Evolutionary conservation across 2,329 filamentous ascomycete species (phyloP).

Genomic region (Pezizomycotina sp.): DNA sequence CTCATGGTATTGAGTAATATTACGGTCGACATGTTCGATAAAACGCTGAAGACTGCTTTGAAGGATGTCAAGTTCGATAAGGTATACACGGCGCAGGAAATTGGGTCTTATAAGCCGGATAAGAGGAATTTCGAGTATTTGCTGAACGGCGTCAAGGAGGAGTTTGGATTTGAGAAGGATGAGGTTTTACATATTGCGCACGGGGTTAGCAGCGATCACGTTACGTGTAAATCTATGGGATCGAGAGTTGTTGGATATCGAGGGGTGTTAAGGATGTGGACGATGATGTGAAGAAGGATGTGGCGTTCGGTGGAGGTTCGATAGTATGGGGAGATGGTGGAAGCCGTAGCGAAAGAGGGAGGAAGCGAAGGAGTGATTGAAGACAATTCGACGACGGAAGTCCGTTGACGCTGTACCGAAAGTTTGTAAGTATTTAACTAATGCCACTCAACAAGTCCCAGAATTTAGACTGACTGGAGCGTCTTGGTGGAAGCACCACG

Average conservation of each 20-base stretch:
- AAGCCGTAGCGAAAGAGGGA: constrained; percentile 35
- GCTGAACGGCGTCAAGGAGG: constrained; percentile 36
- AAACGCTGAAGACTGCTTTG: no score
- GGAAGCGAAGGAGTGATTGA: no score
- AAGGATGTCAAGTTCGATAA: no score
- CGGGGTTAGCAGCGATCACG: constrained; percentile 50
- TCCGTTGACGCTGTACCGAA: no score
- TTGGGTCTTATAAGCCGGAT: constrained; percentile 56
- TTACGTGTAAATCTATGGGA: constrained; percentile 44
- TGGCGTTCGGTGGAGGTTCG: constrained; percentile 40
- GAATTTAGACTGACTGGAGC: no score
- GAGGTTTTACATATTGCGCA: constrained; percentile 53
- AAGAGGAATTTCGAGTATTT: constrained; percentile 49
- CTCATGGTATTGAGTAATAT: constrained; percentile 47
- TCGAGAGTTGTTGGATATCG: no score
- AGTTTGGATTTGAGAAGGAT: constrained; percentile 41
- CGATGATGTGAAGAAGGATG: constrained; percentile 32
- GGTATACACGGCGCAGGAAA: constrained; percentile 52
- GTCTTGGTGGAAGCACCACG: no score
- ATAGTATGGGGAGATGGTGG: constrained; percentile 44
- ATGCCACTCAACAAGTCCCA: no score
- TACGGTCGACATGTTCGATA: constrained; percentile 37
- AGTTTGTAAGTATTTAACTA: no score
- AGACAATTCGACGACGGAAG: no score
- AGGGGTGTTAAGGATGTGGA: no score